Base-by-base conservation (phyloP, 2,329 filamentous ascomycete genomes). In the Talaromyces sp. region DNA sequence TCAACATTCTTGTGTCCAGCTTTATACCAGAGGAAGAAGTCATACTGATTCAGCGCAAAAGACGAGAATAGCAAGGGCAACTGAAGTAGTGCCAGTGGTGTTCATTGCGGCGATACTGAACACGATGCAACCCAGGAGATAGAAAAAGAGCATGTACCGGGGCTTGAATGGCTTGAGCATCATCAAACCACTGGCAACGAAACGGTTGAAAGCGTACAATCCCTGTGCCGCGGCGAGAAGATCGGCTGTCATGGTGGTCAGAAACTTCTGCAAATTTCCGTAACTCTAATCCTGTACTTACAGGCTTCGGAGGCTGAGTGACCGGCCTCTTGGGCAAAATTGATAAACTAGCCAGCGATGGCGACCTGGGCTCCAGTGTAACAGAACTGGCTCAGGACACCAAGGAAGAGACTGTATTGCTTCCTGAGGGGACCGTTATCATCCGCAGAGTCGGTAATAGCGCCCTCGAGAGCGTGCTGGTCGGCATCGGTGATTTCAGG, bases 331-430 rank as follows among this genome's bases (percentile, higher is more conserved):
- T 56, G 33, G 27, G 33, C 31, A 42, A 56, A 56, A 16, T 56
- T 56, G 34, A 56, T 56, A 56, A 56, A 56, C 74, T 89, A 90
- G 54, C 78, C 73, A 18, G 82, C 77, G 68, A 83, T 75, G 42
- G 72, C 68, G 64, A 83, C 73, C 69, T 96, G 92, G 0, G 89
- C 86, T 55, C 90, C 90, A 0, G 90, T 89, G 72, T 94, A 95
- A 72, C 87, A 90, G 75, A 93, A 93, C 67, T 94, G 90, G 0
- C 89, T 88, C 67, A 87, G 84, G 0, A 89, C 85, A 12, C 89
- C 90, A 68, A 91, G 89, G 80, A 92, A 92, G 2, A 93, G 81
- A 28, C 86, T 85, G 73, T 89, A 92, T 68, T 91, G 88, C 75
- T 89, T 89, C 68, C 79, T 77, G 65, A 91, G 83, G 0, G 89